Evolutionary conservation across 495 filamentous ascomycete species (phyloP), one percentile per base, ranked within the genome.

Genomic region (Tuber calosporum): DNA sequence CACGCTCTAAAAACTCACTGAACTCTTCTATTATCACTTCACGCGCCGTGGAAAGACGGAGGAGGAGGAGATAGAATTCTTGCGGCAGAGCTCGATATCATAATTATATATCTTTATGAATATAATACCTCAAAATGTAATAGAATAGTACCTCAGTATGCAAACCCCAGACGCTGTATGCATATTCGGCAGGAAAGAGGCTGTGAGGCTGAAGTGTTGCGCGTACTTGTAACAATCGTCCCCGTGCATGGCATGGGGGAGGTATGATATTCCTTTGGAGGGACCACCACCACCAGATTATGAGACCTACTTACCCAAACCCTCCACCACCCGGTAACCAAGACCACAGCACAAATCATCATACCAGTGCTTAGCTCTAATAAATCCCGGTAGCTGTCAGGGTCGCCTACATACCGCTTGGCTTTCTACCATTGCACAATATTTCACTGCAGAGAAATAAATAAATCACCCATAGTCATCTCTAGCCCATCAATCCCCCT

Each of bases 171-270:
- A 62, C 53, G 13, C 53, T 30, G 26, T 30, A 34, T 30, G n/a
- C 53, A 15, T 15, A 62, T 34, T 34, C n/a, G 48, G 48, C 48
- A 58, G 22, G 48, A 58, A 58, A 58, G 48, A 58, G 48, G 53
- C 53, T 30, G 53, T 34, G 53, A 62, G 53, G 53, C 53, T 62
- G 53, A 62, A 34, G 53, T 62, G 53, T 62, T 62, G 53, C 53
- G 53, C 26, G 53, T 62, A 30, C 53, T 34, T 15, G n/a, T 30
- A 26, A 5, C 53, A 13, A 62, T 15, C 26, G 19, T 62, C 53
- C 53, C 53, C 53, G 3, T 62, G 26, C 53, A 34, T 13, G 20
- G 22, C 22, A 22, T 26, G 15, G 53, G 15, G 53, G n/a, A 58
- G 53, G 11, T 26, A 15, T 4, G 1, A 15, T 26, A 45, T 7